A percentile compares a stretch with the other conserved stretches of the same genome.
Conservation (phyloP, 768 basidiomycete genomes). For the Kwoniella dejecticola region DNA sequence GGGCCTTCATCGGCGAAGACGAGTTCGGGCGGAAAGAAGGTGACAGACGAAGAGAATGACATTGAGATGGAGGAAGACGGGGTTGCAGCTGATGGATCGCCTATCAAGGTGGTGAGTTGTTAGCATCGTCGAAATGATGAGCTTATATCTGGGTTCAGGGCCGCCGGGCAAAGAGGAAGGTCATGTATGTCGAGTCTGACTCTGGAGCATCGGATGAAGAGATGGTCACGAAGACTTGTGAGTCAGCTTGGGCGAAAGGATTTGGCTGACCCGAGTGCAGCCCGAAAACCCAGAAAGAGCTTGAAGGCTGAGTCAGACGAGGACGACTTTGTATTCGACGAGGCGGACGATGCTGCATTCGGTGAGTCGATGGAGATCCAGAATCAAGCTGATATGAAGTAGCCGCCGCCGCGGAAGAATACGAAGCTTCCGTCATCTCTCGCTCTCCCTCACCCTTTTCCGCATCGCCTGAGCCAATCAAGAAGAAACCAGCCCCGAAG, state of each 20-base stretch:
- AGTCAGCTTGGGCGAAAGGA: no score
- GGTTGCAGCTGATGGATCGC: constrained; percentile 35
- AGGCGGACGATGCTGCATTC: constrained; percentile 45
- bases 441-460: constrained; percentile 27
- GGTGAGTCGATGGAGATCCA: constrained; percentile 30
- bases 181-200: constrained; percentile 48
- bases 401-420: constrained; percentile 47
- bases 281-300: constrained; percentile 45
- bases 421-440: constrained; percentile 30
- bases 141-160: constrained; percentile 24
- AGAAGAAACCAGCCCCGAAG: constrained; percentile 30
- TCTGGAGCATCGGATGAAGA: constrained; percentile 29
- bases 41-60: constrained; percentile 21
- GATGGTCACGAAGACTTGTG: constrained; percentile 15
- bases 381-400: neutral
- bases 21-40: constrained; percentile 16
- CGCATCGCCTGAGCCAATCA: constrained; percentile 19
- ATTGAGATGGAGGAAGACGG: constrained; percentile 20
- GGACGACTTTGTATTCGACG: constrained; percentile 51
- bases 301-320: constrained; percentile 46
- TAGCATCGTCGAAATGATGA: neutral
- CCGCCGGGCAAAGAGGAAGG: constrained; percentile 39
- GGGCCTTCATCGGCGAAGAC: constrained; percentile 15
- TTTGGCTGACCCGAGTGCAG: no score
- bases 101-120: constrained; percentile 36